These are phyloP conservation scores for Nematocida ironsii DNA, from an alignment of 371 early-diverging fungal species.

Conservation along the genomic window DNA sequence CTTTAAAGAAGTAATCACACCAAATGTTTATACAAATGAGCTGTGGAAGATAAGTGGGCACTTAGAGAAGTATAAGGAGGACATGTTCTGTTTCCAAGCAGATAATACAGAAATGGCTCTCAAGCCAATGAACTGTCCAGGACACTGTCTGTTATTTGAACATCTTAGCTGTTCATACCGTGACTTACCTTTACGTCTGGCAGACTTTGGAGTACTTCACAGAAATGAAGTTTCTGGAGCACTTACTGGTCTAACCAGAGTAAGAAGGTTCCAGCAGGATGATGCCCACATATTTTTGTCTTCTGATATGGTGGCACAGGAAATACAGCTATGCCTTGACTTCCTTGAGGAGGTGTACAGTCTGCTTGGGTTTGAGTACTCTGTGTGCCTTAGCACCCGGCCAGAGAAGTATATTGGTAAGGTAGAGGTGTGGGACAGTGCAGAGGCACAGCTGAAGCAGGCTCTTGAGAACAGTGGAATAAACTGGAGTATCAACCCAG, in stretches of 20 bases:
- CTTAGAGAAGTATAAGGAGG: slow-evolving; percentile 93
- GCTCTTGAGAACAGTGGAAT: slow-evolving; percentile 77
- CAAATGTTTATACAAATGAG: slow-evolving; percentile 86
- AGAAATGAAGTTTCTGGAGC: slow-evolving; percentile 95
- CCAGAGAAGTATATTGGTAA: slow-evolving; percentile 91
- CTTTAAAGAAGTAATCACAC: slow-evolving; percentile 89
- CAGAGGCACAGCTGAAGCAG: slow-evolving; percentile 77
- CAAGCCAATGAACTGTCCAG: slow-evolving; percentile 99
- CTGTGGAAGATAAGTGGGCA: slow-evolving; percentile 97
- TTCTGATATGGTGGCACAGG: slow-evolving; percentile 76
- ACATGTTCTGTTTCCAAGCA: slow-evolving; percentile 91
- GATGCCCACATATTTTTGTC: slow-evolving; percentile 98
- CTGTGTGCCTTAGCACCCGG: slow-evolving; percentile 84
- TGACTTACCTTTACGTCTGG: slow-evolving; percentile 91
- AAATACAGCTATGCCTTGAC: slow-evolving; percentile 77
- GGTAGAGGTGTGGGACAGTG: slow-evolving; percentile 82
- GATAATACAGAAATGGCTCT: slow-evolving; percentile 79
- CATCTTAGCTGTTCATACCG: slow-evolving; percentile 83
- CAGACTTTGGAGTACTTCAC: slow-evolving; percentile 97
- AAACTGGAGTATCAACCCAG: slow-evolving; percentile 83
- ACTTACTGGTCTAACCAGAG: slow-evolving; percentile 90
- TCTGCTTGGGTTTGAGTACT: slow-evolving; percentile 77
- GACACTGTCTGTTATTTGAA: slow-evolving; percentile 94
- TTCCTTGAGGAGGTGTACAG: slow-evolving; percentile 82
- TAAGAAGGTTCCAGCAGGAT: slow-evolving; percentile 98